A percentile compares a stretch with the other conserved stretches of the same genome.
These are phyloP conservation scores for Alloteropsis semialata DNA, from an alignment of 176 grass and related monocot species.

Conservation along the genomic window DNA sequence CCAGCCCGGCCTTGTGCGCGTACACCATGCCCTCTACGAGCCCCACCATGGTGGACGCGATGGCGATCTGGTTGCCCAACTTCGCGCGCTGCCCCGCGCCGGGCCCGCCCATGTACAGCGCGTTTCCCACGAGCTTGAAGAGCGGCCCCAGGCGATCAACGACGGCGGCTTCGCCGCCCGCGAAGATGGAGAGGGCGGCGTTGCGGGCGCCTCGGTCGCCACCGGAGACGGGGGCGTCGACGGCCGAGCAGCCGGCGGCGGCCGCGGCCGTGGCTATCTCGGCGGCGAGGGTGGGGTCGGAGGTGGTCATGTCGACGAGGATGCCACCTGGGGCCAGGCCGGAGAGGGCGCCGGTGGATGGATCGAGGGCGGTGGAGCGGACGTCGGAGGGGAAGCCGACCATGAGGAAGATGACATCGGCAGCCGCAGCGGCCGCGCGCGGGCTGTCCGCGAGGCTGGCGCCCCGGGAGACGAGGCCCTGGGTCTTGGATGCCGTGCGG, in stretches of 20 bases:
- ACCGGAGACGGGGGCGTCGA: conserved; percentile 78
- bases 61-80: conserved; percentile 87
- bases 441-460: too few species aligned
- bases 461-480: too few species aligned
- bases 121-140: conserved; percentile 69
- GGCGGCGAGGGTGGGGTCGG: conserved; percentile 63
- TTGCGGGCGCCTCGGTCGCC: conserved; percentile 72
- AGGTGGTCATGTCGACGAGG: conserved; percentile 92
- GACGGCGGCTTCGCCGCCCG: conserved; percentile 52
- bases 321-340: conserved; percentile 63
- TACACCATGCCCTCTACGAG: conserved; percentile 91
- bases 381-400: conserved; percentile 83
- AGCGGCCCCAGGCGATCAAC: too few species aligned
- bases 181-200: conserved; percentile 72
- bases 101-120: conserved; percentile 84
- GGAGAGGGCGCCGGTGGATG: conserved; percentile 49
- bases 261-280: conserved; percentile 67
- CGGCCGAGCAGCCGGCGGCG: too few species aligned
- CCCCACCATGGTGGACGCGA: conserved; percentile 93
- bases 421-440: too few species aligned
- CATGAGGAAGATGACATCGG: conserved; percentile 94
- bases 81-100: conserved; percentile 75
- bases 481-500: too few species aligned
- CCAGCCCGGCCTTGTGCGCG: conserved; percentile 84
- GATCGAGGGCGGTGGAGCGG: conserved; percentile 63